Conservation (phyloP, 768 basidiomycete species). For the Suillus tomentosus region DNA sequence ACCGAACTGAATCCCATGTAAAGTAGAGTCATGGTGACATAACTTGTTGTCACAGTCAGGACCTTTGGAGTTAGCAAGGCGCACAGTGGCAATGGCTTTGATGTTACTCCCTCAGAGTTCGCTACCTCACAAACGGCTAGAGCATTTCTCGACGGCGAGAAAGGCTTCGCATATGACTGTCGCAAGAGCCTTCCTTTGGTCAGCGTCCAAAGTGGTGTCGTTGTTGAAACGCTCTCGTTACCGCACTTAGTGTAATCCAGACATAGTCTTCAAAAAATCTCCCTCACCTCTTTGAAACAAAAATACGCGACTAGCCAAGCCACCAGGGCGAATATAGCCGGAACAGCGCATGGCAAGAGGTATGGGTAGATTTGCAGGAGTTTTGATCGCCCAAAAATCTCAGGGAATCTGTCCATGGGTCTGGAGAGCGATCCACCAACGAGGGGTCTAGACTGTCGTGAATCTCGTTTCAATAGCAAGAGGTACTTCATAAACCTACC, state of each 20-base stretch:
- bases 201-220: not conserved
- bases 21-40: slow-evolving; percentile 56
- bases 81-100: slow-evolving; percentile 42
- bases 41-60: slow-evolving; percentile 55
- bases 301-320: slow-evolving; percentile 48
- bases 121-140: not conserved
- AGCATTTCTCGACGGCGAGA: not conserved
- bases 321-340: slow-evolving; percentile 53
- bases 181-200: slow-evolving; percentile 13
- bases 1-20: slow-evolving; percentile 59
- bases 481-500: slow-evolving; percentile 27
- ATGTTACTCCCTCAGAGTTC: slow-evolving; percentile 13
- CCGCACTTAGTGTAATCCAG: not conserved
- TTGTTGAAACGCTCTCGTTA: slow-evolving; percentile 35
- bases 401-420: slow-evolving; percentile 62
- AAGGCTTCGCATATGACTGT: not conserved
- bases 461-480: not conserved
- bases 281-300: slow-evolving; percentile 51
- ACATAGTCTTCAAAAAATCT: not conserved
- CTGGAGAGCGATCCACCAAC: slow-evolving; percentile 63
- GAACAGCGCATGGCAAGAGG: slow-evolving; percentile 64
- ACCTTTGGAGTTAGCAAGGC: slow-evolving; percentile 51
- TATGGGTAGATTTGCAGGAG: slow-evolving; percentile 68
- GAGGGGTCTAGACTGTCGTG: slow-evolving; percentile 46
- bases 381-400: slow-evolving; percentile 47